Evolutionary conservation across 202 grass and related monocot species (phyloP), one percentile per base, ranked within the genome.

Genomic region (Schoenoplectus tabernaemontani): DNA sequence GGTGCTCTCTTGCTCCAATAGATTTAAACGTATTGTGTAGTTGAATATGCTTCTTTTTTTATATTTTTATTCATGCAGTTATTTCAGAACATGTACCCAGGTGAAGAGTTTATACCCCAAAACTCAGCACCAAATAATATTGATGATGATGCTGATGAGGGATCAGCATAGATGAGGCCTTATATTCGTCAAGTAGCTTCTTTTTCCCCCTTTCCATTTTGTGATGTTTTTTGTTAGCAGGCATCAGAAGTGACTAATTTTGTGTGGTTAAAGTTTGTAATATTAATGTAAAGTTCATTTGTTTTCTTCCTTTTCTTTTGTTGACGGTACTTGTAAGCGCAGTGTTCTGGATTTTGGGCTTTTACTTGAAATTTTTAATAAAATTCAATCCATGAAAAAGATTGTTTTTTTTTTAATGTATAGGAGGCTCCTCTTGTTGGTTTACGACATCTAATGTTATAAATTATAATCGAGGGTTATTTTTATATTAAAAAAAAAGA

Each of bases 71-170:
- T 43, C 4, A 67, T 84, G 57, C 87, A 96, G 92, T 79, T 90
- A 71, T 96, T 96, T 23, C 4, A 80, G 28, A 82, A 83, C 78
- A 90, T 88, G 58, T 96, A 81, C 80, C 85, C 86, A 64, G 61
- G 86, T 36, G 87, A 92, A 71, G 84, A 96, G 62, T 90, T 96
- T 78, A 84, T 92, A 47, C 84, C 89, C 68, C 88, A 34, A 85
- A 90, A 66, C 17, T 86, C 87, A 23, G 79, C 85, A 81, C 63
- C 83, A 83, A 76, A 80, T 81, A 75, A 92, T 67, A 62, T 33
- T 13, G 85, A 88, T 58, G 85, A 88, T 2, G 82, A 88, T 46
- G 83, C 64, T 78, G 85, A 62, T 20, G 57, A 62, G 60, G 57
- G 41, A 80, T 80, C 58, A n/a, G 23, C 46, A 74, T 11, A 32